phyloP scores from a whole-genome alignment of 352 stramenopile species.

The Globisporangium perplexum region DNA sequence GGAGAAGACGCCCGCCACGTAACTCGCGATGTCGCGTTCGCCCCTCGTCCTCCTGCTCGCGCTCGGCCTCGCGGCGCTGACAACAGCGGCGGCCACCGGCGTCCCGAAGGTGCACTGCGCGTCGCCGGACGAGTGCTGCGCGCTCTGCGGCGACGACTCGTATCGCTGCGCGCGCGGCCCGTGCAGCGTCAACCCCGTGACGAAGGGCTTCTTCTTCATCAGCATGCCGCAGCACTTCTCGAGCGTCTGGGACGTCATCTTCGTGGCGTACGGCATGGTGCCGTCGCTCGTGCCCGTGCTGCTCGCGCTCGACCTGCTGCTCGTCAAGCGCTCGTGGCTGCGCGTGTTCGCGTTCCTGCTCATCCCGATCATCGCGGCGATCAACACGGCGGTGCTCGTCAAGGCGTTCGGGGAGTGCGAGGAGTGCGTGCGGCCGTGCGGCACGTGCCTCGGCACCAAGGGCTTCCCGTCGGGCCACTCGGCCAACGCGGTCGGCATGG shows the following conservation, averaged over 20 bases:
- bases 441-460: constrained; percentile 34
- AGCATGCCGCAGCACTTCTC: constrained; percentile 27
- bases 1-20: too few relatives aligned
- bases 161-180: constrained; percentile 41
- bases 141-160: constrained; percentile 35
- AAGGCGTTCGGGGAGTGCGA: constrained; percentile 34
- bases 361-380: constrained; percentile 36
- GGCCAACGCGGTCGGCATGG: constrained; percentile 43
- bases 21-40: background rate
- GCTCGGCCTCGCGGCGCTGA: background rate
- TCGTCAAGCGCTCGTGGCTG: constrained; percentile 38
- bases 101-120: constrained; percentile 3
- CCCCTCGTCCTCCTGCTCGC: background rate
- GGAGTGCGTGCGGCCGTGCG: constrained; percentile 42
- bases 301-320: constrained; percentile 33
- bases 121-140: constrained; percentile 33
- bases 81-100: background rate
- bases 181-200: constrained; percentile 38
- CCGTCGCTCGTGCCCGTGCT: constrained; percentile 41
- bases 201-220: constrained; percentile 47
- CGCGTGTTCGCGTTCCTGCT: constrained; percentile 41
- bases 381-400: constrained; percentile 37
- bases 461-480: constrained; percentile 53
- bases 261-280: constrained; percentile 49
- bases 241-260: constrained; percentile 44